Percentiles rank a stretch among this genome's conserved stretches.
Conservation (phyloP, 1,284 basidiomycete species). For the Mycena citricolor region DNA sequence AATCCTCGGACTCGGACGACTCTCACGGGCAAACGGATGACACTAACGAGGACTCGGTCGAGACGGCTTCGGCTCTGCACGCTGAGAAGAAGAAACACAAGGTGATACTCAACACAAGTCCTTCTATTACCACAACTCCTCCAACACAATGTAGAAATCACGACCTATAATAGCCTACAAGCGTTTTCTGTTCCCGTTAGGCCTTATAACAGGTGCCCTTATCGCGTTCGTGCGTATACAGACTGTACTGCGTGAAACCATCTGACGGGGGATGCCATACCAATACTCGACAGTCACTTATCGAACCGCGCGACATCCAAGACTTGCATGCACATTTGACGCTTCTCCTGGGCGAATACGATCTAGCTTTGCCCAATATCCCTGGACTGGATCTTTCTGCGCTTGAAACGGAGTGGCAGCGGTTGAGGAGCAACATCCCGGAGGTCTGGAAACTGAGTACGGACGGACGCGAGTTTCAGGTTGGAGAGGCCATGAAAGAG, state of each 20-base stretch:
- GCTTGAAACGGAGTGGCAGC: slow-evolving; percentile 67
- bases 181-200: slow-evolving; percentile 40
- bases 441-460: slow-evolving; percentile 81
- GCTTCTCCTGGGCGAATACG: slow-evolving; percentile 58
- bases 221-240: slow-evolving; percentile 9
- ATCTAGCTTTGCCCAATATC: slow-evolving; percentile 53
- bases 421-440: slow-evolving; percentile 63
- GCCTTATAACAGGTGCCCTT: slow-evolving; percentile 33
- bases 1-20: slow-evolving; percentile 25
- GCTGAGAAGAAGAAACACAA: slow-evolving; percentile 20
- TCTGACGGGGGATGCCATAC: no score
- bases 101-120: slow-evolving; percentile 5
- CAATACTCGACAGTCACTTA: slow-evolving; percentile 61
- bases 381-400: slow-evolving; percentile 63
- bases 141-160: slow-evolving; percentile 12
- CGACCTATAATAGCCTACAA: slow-evolving; percentile 26
- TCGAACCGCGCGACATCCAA: slow-evolving; percentile 62
- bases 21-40: background rate
- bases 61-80: slow-evolving; percentile 15
- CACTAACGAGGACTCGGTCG: slow-evolving; percentile 6
- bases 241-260: no score
- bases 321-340: slow-evolving; percentile 52
- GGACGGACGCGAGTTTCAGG: slow-evolving; percentile 82
- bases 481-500: slow-evolving; percentile 70
- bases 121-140: background rate